Evolutionary conservation across 306 rosid species (phyloP).

Genomic region (Rosa persica): DNA sequence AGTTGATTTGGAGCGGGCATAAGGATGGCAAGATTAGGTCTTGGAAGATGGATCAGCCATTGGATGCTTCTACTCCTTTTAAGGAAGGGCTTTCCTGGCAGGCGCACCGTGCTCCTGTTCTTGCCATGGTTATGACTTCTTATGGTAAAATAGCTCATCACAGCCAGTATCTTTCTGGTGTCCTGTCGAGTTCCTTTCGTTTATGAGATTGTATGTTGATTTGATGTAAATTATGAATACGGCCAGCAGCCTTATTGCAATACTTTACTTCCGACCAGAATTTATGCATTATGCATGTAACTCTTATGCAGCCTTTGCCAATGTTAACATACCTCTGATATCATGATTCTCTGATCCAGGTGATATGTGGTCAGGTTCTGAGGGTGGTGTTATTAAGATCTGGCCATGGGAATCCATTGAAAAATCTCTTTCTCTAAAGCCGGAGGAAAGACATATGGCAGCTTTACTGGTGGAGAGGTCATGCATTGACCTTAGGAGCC

Average conservation of each 20-base stretch:
- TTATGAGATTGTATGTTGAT: neutral
- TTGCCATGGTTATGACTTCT: conserved; percentile 60
- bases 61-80: conserved; percentile 55
- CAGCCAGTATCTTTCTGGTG: neutral
- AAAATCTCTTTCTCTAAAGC: conserved; percentile 81
- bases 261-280: neutral
- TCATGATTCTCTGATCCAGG: conserved; percentile 46
- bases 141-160: conserved; percentile 39
- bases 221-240: neutral
- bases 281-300: neutral
- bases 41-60: conserved; percentile 79
- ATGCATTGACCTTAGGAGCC: conserved; percentile 68
- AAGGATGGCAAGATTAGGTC: conserved; percentile 96
- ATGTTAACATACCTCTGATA: neutral
- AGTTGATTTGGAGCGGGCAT: conserved; percentile 84
- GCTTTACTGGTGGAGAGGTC: conserved; percentile 97
- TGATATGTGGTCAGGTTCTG: conserved; percentile 95
- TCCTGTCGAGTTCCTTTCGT: too few species aligned
- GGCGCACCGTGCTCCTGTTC: conserved; percentile 89
- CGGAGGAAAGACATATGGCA: conserved; percentile 95
- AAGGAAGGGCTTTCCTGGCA: conserved; percentile 99
- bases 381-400: conserved; percentile 79
- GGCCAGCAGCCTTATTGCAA: neutral
- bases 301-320: neutral
- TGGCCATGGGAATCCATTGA: conserved; percentile 98